A percentile compares a stretch with the other conserved stretches of the same genome.
These are phyloP conservation scores for Pseudomonodictys pantanalensis DNA, from an alignment of 495 filamentous ascomycete genomes.

Conservation along the genomic window DNA sequence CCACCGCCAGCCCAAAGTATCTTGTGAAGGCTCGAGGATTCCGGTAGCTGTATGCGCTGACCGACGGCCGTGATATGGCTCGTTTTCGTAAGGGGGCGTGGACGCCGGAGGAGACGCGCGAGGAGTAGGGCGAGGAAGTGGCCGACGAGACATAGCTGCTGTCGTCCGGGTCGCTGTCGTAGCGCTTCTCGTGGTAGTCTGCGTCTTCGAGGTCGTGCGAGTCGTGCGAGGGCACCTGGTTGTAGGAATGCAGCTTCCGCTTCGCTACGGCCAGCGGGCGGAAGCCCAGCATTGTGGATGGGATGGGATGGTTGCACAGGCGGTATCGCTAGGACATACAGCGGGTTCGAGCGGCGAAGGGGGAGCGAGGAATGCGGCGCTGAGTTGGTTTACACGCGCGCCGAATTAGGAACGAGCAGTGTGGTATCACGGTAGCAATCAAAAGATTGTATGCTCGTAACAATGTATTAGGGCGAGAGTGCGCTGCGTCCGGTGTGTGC, in stretches of 20 bases:
- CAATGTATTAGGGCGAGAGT: neutral
- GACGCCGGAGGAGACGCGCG: conserved; percentile 15
- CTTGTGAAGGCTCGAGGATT: conserved; percentile 42
- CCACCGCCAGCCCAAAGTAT: conserved; percentile 68
- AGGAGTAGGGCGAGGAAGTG: conserved; percentile 22
- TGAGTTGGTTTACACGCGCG: neutral
- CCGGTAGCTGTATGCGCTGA: conserved; percentile 35
- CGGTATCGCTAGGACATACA: neutral
- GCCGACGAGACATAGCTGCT: conserved; percentile 18
- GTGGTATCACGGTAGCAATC: neutral
- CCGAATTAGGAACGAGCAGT: neutral
- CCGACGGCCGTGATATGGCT: conserved; percentile 21
- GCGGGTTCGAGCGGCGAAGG: neutral
- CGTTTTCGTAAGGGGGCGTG: conserved; percentile 11
- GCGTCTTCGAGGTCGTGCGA: conserved; percentile 19
- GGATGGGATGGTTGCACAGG: neutral
- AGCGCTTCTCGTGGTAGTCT: conserved; percentile 24
- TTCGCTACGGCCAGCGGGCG: conserved; percentile 29
- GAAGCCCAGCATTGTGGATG: conserved; percentile 24
- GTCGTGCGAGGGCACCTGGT: conserved; percentile 21
- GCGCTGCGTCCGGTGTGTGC: neutral
- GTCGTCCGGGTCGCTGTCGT: conserved; percentile 23
- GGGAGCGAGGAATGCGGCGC: neutral
- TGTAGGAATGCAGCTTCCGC: conserved; percentile 32
- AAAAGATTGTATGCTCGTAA: neutral